Conservation (phyloP, 345 rosid genomes). For the Salix exigua region DNA sequence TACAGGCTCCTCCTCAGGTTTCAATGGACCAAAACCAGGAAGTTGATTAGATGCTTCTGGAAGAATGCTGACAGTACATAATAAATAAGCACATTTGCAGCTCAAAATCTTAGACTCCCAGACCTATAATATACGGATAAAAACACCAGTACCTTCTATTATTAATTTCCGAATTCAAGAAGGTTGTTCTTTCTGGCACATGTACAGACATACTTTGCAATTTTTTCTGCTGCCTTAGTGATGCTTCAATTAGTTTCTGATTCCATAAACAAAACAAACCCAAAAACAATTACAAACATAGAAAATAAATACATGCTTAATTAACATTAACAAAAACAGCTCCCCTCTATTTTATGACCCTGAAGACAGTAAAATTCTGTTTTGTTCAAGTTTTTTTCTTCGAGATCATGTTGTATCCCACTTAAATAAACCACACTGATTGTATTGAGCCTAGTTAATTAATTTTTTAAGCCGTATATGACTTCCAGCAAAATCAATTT, state of each 20-base stretch:
- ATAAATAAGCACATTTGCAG: background rate
- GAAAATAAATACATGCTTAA: background rate
- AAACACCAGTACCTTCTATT: slow-evolving; percentile 38
- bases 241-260: slow-evolving; percentile 75
- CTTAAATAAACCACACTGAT: no score
- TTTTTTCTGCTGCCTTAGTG: slow-evolving; percentile 65
- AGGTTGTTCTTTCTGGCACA: slow-evolving; percentile 44
- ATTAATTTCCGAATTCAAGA: slow-evolving; percentile 37
- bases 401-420: no score
- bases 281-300: background rate
- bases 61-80: slow-evolving; percentile 36
- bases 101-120: background rate
- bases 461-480: no score
- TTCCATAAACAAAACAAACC: background rate
- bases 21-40: slow-evolving; percentile 24
- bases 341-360: no score
- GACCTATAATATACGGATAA: background rate
- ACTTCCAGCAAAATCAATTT: no score
- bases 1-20: slow-evolving; percentile 46
- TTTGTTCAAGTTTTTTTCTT: no score
- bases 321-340: no score
- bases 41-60: slow-evolving; percentile 38
- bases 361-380: no score
- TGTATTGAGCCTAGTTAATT: no score
- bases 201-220: slow-evolving; percentile 60